Evolutionary conservation across 805 yeast genomes (phyloP).

Genomic region (Candida nonsorbophila): DNA sequence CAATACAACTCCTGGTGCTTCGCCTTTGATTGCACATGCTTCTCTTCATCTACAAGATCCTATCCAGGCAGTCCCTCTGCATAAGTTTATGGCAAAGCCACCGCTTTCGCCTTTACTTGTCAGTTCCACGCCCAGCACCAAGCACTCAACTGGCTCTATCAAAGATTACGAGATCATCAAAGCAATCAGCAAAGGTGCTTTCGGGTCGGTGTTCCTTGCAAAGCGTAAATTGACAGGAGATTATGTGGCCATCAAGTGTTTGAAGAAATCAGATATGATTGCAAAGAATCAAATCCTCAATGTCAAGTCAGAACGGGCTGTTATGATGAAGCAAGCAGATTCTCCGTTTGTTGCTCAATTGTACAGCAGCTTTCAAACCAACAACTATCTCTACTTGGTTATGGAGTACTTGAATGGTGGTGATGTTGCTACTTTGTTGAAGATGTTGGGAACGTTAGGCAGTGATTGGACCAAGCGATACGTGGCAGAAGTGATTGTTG

Average conservation of each 20-base stretch:
- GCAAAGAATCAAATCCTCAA: slow-evolving; percentile 95
- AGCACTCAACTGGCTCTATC: slow-evolving; percentile 62
- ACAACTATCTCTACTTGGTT: slow-evolving; percentile 80
- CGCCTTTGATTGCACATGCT: slow-evolving; percentile 12
- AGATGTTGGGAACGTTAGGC: slow-evolving; percentile 76
- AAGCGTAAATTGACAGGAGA: slow-evolving; percentile 85
- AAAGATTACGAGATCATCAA: slow-evolving; percentile 85
- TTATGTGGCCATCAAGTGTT: slow-evolving; percentile 88
- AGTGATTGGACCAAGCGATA: slow-evolving; percentile 84
- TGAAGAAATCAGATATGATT: slow-evolving; percentile 92
- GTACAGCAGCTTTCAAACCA: slow-evolving; percentile 82
- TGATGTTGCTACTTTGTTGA: slow-evolving; percentile 82
- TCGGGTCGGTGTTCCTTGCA: slow-evolving; percentile 90
- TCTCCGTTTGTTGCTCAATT: slow-evolving; percentile 90
- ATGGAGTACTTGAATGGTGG: slow-evolving; percentile 98
- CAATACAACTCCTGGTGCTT: slow-evolving; percentile 21
- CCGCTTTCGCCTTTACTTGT: slow-evolving; percentile 79
- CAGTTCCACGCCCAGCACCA: slow-evolving; percentile 51
- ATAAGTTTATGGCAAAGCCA: slow-evolving; percentile 41
- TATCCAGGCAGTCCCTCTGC: too few species aligned
- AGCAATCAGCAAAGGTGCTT: slow-evolving; percentile 96
- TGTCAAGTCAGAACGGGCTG: slow-evolving; percentile 91
- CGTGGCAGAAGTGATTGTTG: slow-evolving; percentile 84
- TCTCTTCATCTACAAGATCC: neutral
- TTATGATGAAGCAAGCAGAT: slow-evolving; percentile 95